Base-by-base conservation (phyloP, 768 basidiomycete genomes). In the Tylopilus intermedius region DNA sequence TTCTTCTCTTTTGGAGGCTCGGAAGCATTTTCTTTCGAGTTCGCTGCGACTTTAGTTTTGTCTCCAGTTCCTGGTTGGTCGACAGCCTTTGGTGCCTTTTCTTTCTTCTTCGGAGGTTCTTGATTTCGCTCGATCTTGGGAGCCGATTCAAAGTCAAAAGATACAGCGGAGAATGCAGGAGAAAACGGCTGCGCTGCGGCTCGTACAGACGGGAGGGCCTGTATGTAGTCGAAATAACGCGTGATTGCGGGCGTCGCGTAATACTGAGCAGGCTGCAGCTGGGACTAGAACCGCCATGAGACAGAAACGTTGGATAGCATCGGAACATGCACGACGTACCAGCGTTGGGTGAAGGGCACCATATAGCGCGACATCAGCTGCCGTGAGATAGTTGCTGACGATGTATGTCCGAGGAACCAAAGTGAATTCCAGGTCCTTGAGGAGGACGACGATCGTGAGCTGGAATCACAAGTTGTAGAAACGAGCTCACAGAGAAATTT, bases 161-260 rank as follows among this genome's bases (percentile, higher is more conserved):
- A 45, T 13, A 96, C 75, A 5, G 75, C 54, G 13, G 76, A 69
- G 61, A 85, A 86, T 4, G 79, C 74, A 29, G 80, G 76, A 1
- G 77, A 70, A 27, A 79, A 71, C 0, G 76, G 64, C 41, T 75
- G 73, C 6, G 83, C 80, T 3, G 81, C 78, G 42, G 75, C 72
- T 24, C 81, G 76, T 38, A 96, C 82, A 14, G 78, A 68, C 6
- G 84, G 75, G 21, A 75, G 76, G 43, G 81, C 78, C 72, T 98
- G 95, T 53, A 99, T 80, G 71, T 97, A 92, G 71, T 94, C 88
- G 66, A 98, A 95, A 77, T 95, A 97, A 42, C 96, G 89, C 39
- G 89, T 89, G 37, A 98, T 68, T 21, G 90, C 79, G 5, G 95
- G 93, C 50, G 83, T 79, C 15, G 84, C 72, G 66, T 90, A 86